These are phyloP conservation scores for Thielaviopsis cerberus DNA, from an alignment of 2,329 filamentous ascomycete species.

Conservation along the genomic window DNA sequence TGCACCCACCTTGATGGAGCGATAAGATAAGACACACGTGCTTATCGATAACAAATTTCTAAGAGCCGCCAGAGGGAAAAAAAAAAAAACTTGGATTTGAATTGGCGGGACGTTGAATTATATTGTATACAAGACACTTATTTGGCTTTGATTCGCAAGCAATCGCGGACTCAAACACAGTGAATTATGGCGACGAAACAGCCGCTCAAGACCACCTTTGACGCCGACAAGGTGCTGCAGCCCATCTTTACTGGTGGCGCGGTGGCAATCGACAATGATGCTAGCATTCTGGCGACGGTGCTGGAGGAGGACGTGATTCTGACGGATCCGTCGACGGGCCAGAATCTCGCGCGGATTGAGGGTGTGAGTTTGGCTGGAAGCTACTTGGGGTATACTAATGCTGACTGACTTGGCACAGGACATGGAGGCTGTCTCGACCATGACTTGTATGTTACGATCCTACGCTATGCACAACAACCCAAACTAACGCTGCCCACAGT, in stretches of 20 bases:
- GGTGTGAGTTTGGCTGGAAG: slow-evolving; percentile 40
- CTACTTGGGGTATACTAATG: slow-evolving; percentile 7
- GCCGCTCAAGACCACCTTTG: slow-evolving; percentile 71
- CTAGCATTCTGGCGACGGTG: slow-evolving; percentile 67
- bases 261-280: slow-evolving; percentile 63
- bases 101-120: no score
- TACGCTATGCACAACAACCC: background rate
- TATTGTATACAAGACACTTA: no score
- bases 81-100: slow-evolving; percentile 8
- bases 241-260: slow-evolving; percentile 89
- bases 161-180: background rate
- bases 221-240: slow-evolving; percentile 62
- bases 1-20: background rate
- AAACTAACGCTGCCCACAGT: slow-evolving; percentile 29
- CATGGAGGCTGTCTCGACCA: slow-evolving; percentile 59
- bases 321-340: slow-evolving; percentile 66
- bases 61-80: slow-evolving; percentile 14
- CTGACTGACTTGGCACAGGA: slow-evolving; percentile 32
- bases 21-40: slow-evolving; percentile 8
- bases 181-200: slow-evolving; percentile 41
- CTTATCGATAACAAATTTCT: slow-evolving; percentile 12
- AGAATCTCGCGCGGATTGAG: slow-evolving; percentile 69
- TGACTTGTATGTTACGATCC: slow-evolving; percentile 35
- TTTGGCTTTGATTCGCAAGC: background rate
- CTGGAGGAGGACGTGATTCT: slow-evolving; percentile 84